Conservation (phyloP, 2,329 filamentous ascomycete genomes). For the Cryphonectria japonica region DNA sequence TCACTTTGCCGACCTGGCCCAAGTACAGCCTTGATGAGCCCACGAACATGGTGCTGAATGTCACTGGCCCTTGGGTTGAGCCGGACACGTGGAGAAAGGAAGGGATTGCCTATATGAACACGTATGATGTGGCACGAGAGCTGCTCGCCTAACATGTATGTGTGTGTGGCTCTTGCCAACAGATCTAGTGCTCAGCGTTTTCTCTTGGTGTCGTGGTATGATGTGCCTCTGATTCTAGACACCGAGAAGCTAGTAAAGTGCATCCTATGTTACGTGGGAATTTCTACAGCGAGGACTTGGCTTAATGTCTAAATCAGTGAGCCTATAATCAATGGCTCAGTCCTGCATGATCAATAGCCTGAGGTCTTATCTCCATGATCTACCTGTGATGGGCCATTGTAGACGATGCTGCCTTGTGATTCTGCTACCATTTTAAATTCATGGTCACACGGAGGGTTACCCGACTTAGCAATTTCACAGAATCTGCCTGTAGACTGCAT, state of each 20-base stretch:
- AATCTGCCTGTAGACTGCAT: background rate
- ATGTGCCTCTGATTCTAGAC: background rate
- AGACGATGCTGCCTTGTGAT: no score
- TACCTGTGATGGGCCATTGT: no score
- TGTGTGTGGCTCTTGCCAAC: background rate
- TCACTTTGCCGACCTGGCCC: constrained; percentile 46
- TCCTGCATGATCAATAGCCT: background rate
- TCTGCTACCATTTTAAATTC: no score
- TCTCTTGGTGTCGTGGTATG: background rate
- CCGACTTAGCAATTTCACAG: no score
- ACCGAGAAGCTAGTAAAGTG: constrained; percentile 5
- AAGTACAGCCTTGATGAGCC: constrained; percentile 42
- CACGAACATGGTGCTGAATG: constrained; percentile 51
- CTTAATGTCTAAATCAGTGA: background rate
- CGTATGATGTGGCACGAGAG: constrained; percentile 42
- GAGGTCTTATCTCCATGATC: no score
- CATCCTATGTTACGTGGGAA: constrained; percentile 2
- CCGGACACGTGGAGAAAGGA: constrained; percentile 52
- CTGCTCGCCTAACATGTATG: constrained; percentile 34
- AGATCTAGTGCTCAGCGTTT: background rate
- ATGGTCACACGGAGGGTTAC: no score
- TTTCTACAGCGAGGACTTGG: background rate
- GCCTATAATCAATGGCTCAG: background rate
- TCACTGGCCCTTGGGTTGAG: constrained; percentile 48
- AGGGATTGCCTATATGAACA: constrained; percentile 50